Conservation (phyloP, 2,329 filamentous ascomycete species). For the Phoma herbarum region DNA sequence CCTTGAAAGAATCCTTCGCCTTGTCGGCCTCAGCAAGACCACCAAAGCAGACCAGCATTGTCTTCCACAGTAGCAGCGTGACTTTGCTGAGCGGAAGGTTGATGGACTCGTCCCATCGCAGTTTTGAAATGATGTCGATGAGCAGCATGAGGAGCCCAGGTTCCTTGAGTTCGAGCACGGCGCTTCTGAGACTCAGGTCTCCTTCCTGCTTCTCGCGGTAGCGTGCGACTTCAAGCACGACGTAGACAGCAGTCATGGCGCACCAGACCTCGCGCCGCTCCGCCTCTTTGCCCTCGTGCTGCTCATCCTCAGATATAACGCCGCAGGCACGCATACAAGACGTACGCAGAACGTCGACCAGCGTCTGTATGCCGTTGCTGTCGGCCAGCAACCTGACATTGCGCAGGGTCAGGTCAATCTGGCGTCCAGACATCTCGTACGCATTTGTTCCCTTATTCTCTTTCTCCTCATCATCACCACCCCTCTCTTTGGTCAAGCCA, state of each 20-base stretch:
- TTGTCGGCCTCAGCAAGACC: conserved; percentile 76
- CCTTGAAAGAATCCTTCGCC: conserved; percentile 76
- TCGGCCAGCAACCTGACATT: conserved; percentile 55
- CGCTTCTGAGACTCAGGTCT: conserved; percentile 61
- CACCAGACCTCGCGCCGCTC: conserved; percentile 59
- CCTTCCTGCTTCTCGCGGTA: conserved; percentile 49
- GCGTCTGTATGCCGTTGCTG: conserved; percentile 50
- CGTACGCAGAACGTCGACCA: conserved; percentile 52
- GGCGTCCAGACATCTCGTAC: conserved; percentile 50
- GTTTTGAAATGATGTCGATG: conserved; percentile 64
- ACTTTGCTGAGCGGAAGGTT: conserved; percentile 65
- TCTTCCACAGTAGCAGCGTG: conserved; percentile 90
- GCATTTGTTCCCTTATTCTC: conserved; percentile 13
- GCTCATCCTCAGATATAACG: conserved; percentile 34
- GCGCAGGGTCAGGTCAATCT: conserved; percentile 56
- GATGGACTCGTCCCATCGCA: conserved; percentile 68
- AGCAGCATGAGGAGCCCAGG: conserved; percentile 77
- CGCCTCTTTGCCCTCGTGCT: conserved; percentile 48
- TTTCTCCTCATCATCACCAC: conserved; percentile 15
- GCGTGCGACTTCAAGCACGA: conserved; percentile 58
- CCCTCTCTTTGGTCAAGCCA: conserved; percentile 40
- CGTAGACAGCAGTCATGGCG: conserved; percentile 58
- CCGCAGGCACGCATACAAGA: conserved; percentile 47
- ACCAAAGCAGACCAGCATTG: conserved; percentile 84
- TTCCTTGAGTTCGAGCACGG: conserved; percentile 45